These are phyloP conservation scores for Auxenochlorella protothecoides DNA, from an alignment of 139 green algal genomes.

Conservation along the genomic window DNA sequence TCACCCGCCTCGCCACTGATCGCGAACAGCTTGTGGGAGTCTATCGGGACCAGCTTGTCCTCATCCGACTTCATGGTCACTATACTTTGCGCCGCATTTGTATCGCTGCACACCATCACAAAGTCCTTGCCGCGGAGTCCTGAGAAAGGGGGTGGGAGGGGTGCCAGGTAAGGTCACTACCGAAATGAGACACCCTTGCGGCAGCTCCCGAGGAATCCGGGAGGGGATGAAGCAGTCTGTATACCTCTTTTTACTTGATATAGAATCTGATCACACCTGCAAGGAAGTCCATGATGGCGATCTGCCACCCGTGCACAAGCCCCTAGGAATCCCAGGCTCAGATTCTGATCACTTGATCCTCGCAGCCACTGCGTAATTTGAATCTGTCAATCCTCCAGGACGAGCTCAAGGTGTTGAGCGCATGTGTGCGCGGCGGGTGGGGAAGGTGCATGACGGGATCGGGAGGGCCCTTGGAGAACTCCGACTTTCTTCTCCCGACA, in stretches of 20 bases:
- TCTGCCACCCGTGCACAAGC: too few species aligned
- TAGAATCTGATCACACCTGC: neutral
- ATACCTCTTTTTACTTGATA: neutral
- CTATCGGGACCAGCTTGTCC: slow-evolving; percentile 57
- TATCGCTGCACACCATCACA: slow-evolving; percentile 90
- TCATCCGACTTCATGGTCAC: slow-evolving; percentile 97
- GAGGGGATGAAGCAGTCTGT: neutral
- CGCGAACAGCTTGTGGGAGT: slow-evolving; percentile 83
- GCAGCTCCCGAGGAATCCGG: too few species aligned
- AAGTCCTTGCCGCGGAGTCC: slow-evolving; percentile 81
- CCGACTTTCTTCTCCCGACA: too few species aligned
- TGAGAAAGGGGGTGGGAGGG: neutral
- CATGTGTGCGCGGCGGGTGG: too few species aligned
- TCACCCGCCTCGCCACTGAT: slow-evolving; percentile 82
- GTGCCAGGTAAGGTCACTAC: neutral
- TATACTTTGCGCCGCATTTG: slow-evolving; percentile 74
- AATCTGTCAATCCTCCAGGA: too few species aligned
- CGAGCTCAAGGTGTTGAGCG: too few species aligned
- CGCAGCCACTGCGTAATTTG: too few species aligned
- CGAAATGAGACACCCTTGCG: too few species aligned
- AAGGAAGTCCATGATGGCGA: neutral
- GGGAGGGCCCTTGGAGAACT: too few species aligned
- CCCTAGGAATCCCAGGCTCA: too few species aligned
- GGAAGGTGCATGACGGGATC: too few species aligned
- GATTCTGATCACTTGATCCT: too few species aligned